Evolutionary conservation across 208 protist genomes (phyloP).

Genomic region (Acanthamoeba healyi): DNA sequence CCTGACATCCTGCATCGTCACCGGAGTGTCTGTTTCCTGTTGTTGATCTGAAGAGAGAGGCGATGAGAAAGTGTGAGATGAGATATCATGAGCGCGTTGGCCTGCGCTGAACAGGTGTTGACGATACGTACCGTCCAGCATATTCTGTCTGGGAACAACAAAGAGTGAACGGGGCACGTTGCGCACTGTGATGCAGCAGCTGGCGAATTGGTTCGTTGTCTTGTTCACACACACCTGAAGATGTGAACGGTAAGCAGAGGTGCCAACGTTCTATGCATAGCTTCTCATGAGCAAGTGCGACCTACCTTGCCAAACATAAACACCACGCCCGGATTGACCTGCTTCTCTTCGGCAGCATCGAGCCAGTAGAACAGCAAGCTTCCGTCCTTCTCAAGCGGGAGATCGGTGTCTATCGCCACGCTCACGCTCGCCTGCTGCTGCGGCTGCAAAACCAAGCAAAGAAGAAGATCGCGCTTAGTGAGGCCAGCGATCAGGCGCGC

Average conservation of each 20-base stretch:
- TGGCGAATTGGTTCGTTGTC: slow-evolving; percentile 62
- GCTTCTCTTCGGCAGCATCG: slow-evolving; percentile 63
- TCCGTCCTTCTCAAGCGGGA: slow-evolving; percentile 59
- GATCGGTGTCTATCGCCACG: neutral
- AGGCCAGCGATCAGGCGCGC: neutral
- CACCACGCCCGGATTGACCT: slow-evolving; percentile 50
- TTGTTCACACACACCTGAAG: slow-evolving; percentile 59
- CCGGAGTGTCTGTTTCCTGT: slow-evolving; percentile 50
- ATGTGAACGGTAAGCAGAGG: neutral
- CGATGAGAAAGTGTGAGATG: neutral
- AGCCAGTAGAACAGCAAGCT: slow-evolving; percentile 72
- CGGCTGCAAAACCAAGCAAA: neutral
- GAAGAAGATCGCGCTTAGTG: neutral
- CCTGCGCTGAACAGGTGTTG: neutral
- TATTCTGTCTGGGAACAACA: slow-evolving; percentile 41
- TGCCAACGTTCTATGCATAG: neutral
- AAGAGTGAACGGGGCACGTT: slow-evolving; percentile 48
- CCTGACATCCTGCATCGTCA: slow-evolving; percentile 72
- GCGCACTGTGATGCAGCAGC: slow-evolving; percentile 49
- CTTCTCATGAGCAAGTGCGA: neutral
- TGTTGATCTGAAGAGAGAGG: slow-evolving; percentile 62
- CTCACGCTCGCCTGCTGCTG: neutral
- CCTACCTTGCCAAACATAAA: slow-evolving; percentile 77
- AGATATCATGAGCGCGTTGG: too few species aligned
- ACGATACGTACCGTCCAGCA: slow-evolving; percentile 52